phyloP scores from a whole-genome alignment of 2,329 filamentous ascomycete species.

The Rugonectria rugulosa region DNA sequence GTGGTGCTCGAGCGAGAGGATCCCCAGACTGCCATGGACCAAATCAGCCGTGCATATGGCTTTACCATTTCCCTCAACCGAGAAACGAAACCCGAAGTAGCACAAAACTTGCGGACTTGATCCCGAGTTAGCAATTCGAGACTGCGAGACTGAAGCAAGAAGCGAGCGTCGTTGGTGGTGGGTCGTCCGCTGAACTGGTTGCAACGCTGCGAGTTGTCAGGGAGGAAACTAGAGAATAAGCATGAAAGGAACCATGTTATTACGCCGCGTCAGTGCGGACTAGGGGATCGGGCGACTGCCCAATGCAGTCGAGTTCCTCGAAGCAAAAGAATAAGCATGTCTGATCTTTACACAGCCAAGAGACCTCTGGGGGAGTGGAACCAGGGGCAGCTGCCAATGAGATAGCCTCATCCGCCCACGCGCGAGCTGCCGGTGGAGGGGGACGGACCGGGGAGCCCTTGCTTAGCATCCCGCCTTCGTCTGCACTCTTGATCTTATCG shows the following conservation, averaged over 20 bases:
- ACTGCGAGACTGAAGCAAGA: not conserved
- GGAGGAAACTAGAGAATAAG: conserved; percentile 8
- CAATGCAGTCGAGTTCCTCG: conserved; percentile 21
- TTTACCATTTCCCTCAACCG: too few relatives aligned
- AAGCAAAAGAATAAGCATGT: conserved; percentile 36
- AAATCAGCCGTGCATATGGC: too few relatives aligned
- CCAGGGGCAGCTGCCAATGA: conserved; percentile 29
- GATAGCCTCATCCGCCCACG: conserved; percentile 28
- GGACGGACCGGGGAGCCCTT: conserved; percentile 17
- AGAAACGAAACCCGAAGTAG: not conserved
- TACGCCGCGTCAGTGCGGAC: conserved; percentile 19
- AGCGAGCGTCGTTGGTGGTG: conserved; percentile 6
- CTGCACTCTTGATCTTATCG: conserved; percentile 26
- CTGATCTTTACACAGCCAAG: conserved; percentile 15
- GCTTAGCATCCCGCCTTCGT: conserved; percentile 16
- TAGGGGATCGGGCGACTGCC: conserved; percentile 26
- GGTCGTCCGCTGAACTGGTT: not conserved
- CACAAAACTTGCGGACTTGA: not conserved
- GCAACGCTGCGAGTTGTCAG: not conserved
- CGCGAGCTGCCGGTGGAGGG: conserved; percentile 24
- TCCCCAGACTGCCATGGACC: too few relatives aligned
- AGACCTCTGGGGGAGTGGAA: conserved; percentile 26
- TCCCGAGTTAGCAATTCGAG: conserved; percentile 1
- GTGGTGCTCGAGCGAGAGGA: too few relatives aligned
- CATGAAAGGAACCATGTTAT: conserved; percentile 12